A percentile compares a stretch with the other conserved stretches of the same genome.
phyloP scores from a whole-genome alignment of 805 yeast genomes.

The Candida taoyuanica region DNA sequence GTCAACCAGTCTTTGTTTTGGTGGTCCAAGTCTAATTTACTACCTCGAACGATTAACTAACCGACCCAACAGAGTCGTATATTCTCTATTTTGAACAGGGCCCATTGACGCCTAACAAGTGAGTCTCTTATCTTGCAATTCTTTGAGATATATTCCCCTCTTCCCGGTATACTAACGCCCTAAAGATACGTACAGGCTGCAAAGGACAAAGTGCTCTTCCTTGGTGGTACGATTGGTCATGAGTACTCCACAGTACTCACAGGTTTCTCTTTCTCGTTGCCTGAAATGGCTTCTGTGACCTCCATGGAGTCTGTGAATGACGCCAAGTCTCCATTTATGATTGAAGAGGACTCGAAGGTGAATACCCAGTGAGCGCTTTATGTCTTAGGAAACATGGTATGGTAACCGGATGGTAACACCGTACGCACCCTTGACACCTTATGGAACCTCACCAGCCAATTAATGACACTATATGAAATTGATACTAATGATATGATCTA shows the following conservation, averaged over 20 bases:
- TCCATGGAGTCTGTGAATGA: slow-evolving; percentile 21
- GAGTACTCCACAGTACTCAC: slow-evolving; percentile 42
- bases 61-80: slow-evolving; percentile 19
- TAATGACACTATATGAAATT: too few species aligned
- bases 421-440: too few species aligned
- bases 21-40: too few species aligned
- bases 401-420: too few species aligned
- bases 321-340: slow-evolving; percentile 35
- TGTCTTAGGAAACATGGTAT: too few species aligned
- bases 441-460: too few species aligned
- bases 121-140: slow-evolving; percentile 4
- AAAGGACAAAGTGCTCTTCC: slow-evolving; percentile 29
- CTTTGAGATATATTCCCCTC: too few species aligned
- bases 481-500: too few species aligned
- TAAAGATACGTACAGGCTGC: slow-evolving; percentile 30
- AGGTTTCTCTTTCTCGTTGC: slow-evolving; percentile 43
- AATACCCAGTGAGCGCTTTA: too few species aligned
- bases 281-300: slow-evolving; percentile 27
- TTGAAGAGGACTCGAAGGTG: slow-evolving; percentile 42
- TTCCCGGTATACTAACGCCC: slow-evolving; percentile 1
- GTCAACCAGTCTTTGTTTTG: too few species aligned
- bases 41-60: slow-evolving; percentile 4
- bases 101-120: slow-evolving; percentile 25
- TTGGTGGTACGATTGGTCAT: slow-evolving; percentile 44
- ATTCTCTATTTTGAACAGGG: slow-evolving; percentile 28